These are phyloP conservation scores for Ramaria rubella DNA, from an alignment of 768 basidiomycete species.

Conservation along the genomic window DNA sequence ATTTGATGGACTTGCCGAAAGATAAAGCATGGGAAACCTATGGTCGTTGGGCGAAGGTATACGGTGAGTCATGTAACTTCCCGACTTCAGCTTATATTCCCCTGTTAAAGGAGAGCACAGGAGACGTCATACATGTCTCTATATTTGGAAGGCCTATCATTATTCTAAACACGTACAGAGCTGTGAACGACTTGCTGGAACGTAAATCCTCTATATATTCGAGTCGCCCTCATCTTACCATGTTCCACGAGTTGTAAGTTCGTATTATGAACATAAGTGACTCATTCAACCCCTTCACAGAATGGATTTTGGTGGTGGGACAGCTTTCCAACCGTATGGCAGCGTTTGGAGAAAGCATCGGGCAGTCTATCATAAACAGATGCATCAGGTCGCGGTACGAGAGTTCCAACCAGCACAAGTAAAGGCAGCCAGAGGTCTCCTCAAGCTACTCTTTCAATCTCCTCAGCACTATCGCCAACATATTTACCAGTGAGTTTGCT, in stretches of 20 bases:
- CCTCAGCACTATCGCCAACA: conserved; percentile 35
- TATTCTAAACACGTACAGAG: conserved; percentile 40
- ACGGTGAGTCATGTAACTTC: conserved; percentile 8
- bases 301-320: not conserved
- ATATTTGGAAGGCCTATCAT: conserved; percentile 39
- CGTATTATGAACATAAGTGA: not conserved
- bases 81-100: not conserved
- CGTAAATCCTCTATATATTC: conserved; percentile 43
- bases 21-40: conserved; percentile 4
- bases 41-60: conserved; percentile 2
- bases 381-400: conserved; percentile 27
- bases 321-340: not conserved
- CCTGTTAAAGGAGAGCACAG: not conserved
- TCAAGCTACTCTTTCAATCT: conserved; percentile 26
- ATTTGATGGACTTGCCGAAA: conserved; percentile 2
- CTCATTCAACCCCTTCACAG: not conserved
- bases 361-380: conserved; percentile 35
- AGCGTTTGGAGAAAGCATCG: conserved; percentile 27
- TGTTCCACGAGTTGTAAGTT: conserved; percentile 24
- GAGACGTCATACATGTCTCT: conserved; percentile 44
- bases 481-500: no score
- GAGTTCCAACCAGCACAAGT: conserved; percentile 27
- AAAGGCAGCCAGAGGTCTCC: conserved; percentile 26
- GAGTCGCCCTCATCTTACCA: conserved; percentile 40
- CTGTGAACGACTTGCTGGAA: conserved; percentile 42